Base-by-base conservation (phyloP, 2,329 filamentous ascomycete genomes). In the Fonsecaea erecta region DNA sequence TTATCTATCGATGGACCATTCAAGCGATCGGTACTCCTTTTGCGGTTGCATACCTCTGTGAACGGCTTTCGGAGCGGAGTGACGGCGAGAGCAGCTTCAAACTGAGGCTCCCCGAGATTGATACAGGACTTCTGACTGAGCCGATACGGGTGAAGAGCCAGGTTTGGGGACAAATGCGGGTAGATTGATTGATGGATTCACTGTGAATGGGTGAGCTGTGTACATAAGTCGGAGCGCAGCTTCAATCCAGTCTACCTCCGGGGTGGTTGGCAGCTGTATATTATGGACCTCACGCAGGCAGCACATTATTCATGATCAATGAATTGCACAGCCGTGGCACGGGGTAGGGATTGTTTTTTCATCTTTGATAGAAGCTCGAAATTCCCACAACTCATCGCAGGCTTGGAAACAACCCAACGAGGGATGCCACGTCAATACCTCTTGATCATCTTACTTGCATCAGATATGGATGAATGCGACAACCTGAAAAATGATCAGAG, bases 21-120 rank as follows among this genome's bases (percentile, higher is more conserved):
- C 66, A 68, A 52, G 66, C 66, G 7, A 53, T 68, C 48, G 66
- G 61, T 16, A 62, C 60, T 16, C 66, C 66, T 12, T 61, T 66
- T 26, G 46, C 63, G 2, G 61, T 68, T 7, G 66, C 66, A 4
- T 68, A 68, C 55, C 24, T 68, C 14, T 68, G 66, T 43, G 66
- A 66, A 9, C 40, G 32, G 54, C 52, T 68, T 18, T 40, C 64
- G 16, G 62, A 64, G 26, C 40, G 53, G 9, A 64, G 40, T 54
- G 64, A 60, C 9, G 59, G 59, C 12, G 64, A 59, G 14, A 46
- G 52, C 14, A 48, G 53, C 24, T 66, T 65, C 57, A 64, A 62
- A 58, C 53, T 66, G n/a, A 40, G 52, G 11, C 35, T 66, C 6
- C 57, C 61, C 28, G 24, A 64, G 9, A 63, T 68, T 21, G 66